Conservation (phyloP, 2,329 filamentous ascomycete genomes). For the Capronia coronata region DNA sequence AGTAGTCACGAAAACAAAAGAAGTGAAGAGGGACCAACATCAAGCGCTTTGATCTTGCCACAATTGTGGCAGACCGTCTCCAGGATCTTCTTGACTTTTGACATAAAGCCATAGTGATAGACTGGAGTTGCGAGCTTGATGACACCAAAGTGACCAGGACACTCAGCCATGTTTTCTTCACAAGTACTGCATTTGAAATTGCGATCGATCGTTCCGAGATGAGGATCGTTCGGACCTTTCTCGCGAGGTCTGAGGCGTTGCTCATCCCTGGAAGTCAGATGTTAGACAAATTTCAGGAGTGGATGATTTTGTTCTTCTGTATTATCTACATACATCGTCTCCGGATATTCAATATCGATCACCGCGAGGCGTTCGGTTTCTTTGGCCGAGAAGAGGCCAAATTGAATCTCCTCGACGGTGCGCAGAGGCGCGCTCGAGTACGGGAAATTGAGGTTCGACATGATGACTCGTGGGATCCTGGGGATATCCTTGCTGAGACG, state of each 20-base stretch:
- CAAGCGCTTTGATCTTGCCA: slow-evolving; percentile 93
- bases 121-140: slow-evolving; percentile 96
- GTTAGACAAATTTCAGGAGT: slow-evolving; percentile 19
- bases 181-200: slow-evolving; percentile 95
- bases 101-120: slow-evolving; percentile 92
- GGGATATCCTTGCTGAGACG: slow-evolving; percentile 27
- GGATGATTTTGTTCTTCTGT: slow-evolving; percentile 11
- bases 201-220: slow-evolving; percentile 91
- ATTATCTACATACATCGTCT: slow-evolving; percentile 65
- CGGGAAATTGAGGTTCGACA: slow-evolving; percentile 87
- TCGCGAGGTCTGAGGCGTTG: slow-evolving; percentile 83
- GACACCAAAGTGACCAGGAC: slow-evolving; percentile 96
- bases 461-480: slow-evolving; percentile 46
- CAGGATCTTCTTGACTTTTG: slow-evolving; percentile 98
- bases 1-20: not conserved
- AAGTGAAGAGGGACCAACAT: slow-evolving; percentile 70
- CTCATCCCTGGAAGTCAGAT: slow-evolving; percentile 58
- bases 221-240: slow-evolving; percentile 88
- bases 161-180: slow-evolving; percentile 90
- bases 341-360: slow-evolving; percentile 91
- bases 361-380: slow-evolving; percentile 99
- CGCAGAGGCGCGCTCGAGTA: slow-evolving; percentile 93
- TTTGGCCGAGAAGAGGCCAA: slow-evolving; percentile 92
- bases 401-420: slow-evolving; percentile 98
- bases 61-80: slow-evolving; percentile 99